Evolutionary conservation across 2,329 filamentous ascomycete species (phyloP), one percentile per base, ranked within the genome.

Genomic region (Hymenoscyphus infarciens): DNA sequence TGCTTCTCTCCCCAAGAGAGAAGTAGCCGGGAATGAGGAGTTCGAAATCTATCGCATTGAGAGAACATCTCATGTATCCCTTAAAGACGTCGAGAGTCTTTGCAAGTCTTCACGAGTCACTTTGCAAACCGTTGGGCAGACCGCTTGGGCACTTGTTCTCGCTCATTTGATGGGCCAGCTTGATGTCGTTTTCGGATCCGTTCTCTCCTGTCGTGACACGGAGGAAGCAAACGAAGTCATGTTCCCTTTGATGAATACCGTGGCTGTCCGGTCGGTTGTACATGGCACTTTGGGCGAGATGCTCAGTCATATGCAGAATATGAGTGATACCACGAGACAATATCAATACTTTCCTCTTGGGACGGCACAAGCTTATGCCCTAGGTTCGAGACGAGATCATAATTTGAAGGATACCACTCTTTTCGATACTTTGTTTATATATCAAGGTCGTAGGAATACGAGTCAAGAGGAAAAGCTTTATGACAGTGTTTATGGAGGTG

Each of bases 181-280:
- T 0, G 92, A 97, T 67, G 83, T 96, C 3, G 82, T 86, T 0
- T 97, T 95, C 71, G 94, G 94, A 0, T 84, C 91, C 0, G 88
- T 97, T 1, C 79, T 97, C 13, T 92, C 92, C 0, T 93, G 94
- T 16, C 84, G 94, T n/a, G 91, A 95, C 62, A 86, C 85, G 10
- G 87, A 90, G 55, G 82, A 84, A 16, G 83, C 86, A 0, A 83
- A 89, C 53, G 75, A 83, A 29, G 75, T 94, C 13, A 81, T 93
- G 72, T 97, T 97, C 70, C 94, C 93, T 0, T 91, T 90, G 0
- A 97, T 97, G 90, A 97, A 96, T 71, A 97, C 93, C 0, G 87
- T 97, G 0, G 84, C 89, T 0, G 80, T 96, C 7, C 83, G 92
- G 11, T 83, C 83, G 1, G 81, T 93, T 2, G 74, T 97, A 2